Percentiles rank a stretch among this genome's conserved stretches.
Evolutionary conservation across 1,139 yeast genomes (phyloP).

Genomic region (Lodderomyces elongisporus): DNA sequence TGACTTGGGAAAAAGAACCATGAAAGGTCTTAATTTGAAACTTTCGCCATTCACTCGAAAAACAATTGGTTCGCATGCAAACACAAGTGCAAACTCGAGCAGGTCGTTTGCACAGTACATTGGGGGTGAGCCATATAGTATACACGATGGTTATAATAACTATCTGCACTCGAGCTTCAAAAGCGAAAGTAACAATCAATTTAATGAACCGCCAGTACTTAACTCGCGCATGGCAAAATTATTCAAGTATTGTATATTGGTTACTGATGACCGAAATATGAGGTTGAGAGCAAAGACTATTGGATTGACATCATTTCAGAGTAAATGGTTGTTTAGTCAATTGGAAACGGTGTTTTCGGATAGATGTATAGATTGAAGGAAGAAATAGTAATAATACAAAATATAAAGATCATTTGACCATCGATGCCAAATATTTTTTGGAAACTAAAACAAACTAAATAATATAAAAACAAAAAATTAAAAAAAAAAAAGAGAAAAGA

Average conservation of each 20-base stretch:
- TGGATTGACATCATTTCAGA: slow-evolving; percentile 53
- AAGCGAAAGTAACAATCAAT: background rate
- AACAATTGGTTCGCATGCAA: background rate
- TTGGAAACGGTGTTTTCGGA: slow-evolving; percentile 39
- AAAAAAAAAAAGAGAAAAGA: background rate
- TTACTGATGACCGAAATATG: slow-evolving; percentile 74
- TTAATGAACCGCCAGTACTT: slow-evolving; percentile 16
- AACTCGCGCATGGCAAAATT: slow-evolving; percentile 33
- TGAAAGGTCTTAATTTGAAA: slow-evolving; percentile 32
- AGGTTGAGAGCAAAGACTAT: slow-evolving; percentile 58
- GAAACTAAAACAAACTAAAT: too few relatives aligned
- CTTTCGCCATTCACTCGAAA: slow-evolving; percentile 11
- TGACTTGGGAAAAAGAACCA: slow-evolving; percentile 35
- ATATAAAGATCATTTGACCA: too few relatives aligned
- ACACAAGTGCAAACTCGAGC: too few relatives aligned
- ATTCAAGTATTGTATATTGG: slow-evolving; percentile 55
- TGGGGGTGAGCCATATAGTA: background rate
- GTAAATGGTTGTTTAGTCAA: slow-evolving; percentile 56
- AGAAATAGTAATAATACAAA: background rate
- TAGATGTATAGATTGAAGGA: slow-evolving; percentile 36
- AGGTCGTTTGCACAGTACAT: background rate
- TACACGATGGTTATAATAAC: background rate
- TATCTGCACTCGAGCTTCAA: background rate
- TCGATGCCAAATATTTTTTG: too few relatives aligned
- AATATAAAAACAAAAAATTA: too few relatives aligned